Evolutionary conservation across 306 rosid species (phyloP), one percentile per base, ranked within the genome.

Genomic region (Pterocarpus santalinus): DNA sequence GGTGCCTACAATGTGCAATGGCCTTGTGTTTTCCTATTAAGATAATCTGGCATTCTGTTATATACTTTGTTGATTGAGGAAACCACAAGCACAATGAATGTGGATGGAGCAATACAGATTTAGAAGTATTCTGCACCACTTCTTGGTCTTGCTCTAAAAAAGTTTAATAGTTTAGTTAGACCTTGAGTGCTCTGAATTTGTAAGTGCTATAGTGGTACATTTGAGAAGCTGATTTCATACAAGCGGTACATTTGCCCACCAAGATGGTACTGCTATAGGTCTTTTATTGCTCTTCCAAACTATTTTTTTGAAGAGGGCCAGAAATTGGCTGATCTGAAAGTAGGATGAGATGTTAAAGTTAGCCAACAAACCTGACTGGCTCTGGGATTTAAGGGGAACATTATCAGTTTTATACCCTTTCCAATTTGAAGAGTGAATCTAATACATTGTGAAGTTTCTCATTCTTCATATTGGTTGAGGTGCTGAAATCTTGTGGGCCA

Each of bases 381-480:
- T 49, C 39, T 75, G 80, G 78, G 81, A 78, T 74, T 73, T 36
- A 5, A 39, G 60, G 66, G 77, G 61, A 34, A 69, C 62, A 63
- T 8, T 38, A 65, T 69, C 79, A 71, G 55, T 72, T 72, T 52
- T 28, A 60, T 81, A 32, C 74, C 72, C 49, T 39, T 72, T 77
- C 60, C 28, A 49, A 74, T 53, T 63, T 62, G 80, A 76, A 73
- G 62, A 56, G 30, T 56, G 60, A 9, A 75, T 89, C 81, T 76
- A 74, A 65, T 75, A 60, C 57, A 28, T 64, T 71, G 67, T 34
- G 41, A 71, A 72, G 85, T 46, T 61, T 65, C 72, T 75, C 16
- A 4, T 52, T 84, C 84, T 68, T 68, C 84, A 61, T 84, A 49
- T 63, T 55, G 82, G 84, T 51, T 73, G 86, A 75, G 70, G 69